Base-by-base conservation (phyloP, 805 yeast genomes). In the Zygoascus flipseniorum region DNA sequence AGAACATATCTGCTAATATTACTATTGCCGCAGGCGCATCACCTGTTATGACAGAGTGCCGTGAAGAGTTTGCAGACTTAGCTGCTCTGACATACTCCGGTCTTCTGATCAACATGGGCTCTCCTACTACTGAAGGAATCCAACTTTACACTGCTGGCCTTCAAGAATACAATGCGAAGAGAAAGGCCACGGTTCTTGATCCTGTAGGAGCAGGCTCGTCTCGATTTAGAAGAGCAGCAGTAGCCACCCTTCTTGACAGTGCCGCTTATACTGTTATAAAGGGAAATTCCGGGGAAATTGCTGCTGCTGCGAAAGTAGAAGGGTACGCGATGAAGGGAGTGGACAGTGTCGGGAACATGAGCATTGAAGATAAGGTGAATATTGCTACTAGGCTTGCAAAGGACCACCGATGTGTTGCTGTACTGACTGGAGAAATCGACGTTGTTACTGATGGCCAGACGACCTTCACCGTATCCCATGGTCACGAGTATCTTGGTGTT, bases 181-280 rank as follows among this genome's bases (percentile, higher is more conserved):
- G 78, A 2, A 73, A 76, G 46, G 90, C 87, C 2, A 76, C 89
- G 32, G 79, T 89, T 0, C 83, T 85, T 59, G 97, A 89, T 66
- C 97, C 97, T 0, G 96, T 89, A n/a, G 97, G 89, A 0, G 88
- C 84, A 42, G 96, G 96, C 28, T 96, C 97, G 0, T 76, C 96
- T 0, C 53, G 62, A 2, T 76, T 79, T 5, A 74, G 97, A 54
- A 70, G 71, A 42, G 61, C 67, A 2, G 71, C 81, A 16, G 77
- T 82, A 50, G 65, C 71, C 28, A 63, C 65, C 0, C 60, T 89
- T 9, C 65, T 89, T 32, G 73, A 81, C 39, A 65, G 73, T 11
- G 89, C 88, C 1, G 46, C 77, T 75, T 61, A 76, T 74, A 56
- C 72, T 79, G 31, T 89, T 28, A 82, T 89, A 58, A 88, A 90